These are phyloP conservation scores for Clathrus columnatus DNA, from an alignment of 768 basidiomycete species.

Conservation along the genomic window DNA sequence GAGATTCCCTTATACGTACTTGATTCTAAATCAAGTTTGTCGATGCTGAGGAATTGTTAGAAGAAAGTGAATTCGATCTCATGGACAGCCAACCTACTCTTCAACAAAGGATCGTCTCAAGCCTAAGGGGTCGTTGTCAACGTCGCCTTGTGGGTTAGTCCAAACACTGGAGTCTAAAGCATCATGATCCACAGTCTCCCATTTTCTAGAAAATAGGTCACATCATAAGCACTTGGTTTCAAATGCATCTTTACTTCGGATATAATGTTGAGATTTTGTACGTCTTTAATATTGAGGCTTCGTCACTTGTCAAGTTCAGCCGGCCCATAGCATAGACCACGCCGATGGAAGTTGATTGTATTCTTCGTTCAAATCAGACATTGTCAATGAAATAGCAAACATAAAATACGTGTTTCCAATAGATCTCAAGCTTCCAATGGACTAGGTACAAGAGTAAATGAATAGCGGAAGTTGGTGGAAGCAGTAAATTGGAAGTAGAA, in stretches of 20 bases:
- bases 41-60: slow-evolving; percentile 32
- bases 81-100: slow-evolving; percentile 37
- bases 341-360: no score
- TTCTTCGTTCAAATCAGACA: no score
- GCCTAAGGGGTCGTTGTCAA: slow-evolving; percentile 71
- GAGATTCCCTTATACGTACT: slow-evolving; percentile 40
- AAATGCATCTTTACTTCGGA: slow-evolving; percentile 48
- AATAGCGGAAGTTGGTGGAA: no score
- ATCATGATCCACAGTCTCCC: slow-evolving; percentile 89
- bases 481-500: no score
- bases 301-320: slow-evolving; percentile 65
- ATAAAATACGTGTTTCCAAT: no score
- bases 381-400: no score
- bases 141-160: slow-evolving; percentile 46
- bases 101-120: slow-evolving; percentile 45
- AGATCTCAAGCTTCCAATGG: no score
- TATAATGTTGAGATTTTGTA: slow-evolving; percentile 74
- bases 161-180: slow-evolving; percentile 68
- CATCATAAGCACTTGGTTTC: slow-evolving; percentile 1
- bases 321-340: slow-evolving; percentile 57
- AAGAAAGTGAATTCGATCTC: slow-evolving; percentile 7
- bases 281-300: slow-evolving; percentile 74
- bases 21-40: slow-evolving; percentile 67
- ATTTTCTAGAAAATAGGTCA: slow-evolving; percentile 46
- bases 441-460: no score